phyloP scores from a whole-genome alignment of 495 filamentous ascomycete species.

The Penicillium alfredii region DNA sequence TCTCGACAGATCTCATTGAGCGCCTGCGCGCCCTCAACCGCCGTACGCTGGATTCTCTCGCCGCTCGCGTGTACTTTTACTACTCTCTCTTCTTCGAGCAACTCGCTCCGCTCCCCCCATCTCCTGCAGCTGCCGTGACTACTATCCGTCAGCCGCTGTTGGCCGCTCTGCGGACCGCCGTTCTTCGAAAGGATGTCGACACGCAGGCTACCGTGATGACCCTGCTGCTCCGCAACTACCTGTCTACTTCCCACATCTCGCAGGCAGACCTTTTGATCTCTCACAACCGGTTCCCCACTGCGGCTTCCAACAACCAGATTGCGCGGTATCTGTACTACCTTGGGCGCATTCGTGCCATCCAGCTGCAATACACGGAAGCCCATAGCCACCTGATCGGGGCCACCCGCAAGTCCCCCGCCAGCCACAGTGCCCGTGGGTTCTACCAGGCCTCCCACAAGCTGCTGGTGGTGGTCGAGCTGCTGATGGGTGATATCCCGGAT shows the following conservation, averaged over 20 bases:
- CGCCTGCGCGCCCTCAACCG: constrained; percentile 85
- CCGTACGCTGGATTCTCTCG: constrained; percentile 86
- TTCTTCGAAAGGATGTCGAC: constrained; percentile 91
- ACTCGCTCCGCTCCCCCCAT: constrained; percentile 77
- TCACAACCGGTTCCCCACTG: constrained; percentile 88
- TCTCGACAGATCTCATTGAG: constrained; percentile 75
- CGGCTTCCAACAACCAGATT: constrained; percentile 95
- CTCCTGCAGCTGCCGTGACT: constrained; percentile 74
- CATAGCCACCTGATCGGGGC: constrained; percentile 88
- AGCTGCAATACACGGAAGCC: constrained; percentile 94
- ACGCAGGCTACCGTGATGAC: constrained; percentile 94
- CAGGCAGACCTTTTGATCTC: constrained; percentile 94
- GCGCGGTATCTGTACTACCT: constrained; percentile 94
- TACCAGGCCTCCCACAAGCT: constrained; percentile 93
- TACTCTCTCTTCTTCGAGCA: constrained; percentile 91
- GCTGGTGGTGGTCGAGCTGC: constrained; percentile 85
- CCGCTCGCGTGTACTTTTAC: constrained; percentile 96
- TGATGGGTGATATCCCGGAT: constrained; percentile 98
- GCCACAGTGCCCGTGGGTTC: constrained; percentile 82
- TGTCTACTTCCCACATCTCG: constrained; percentile 91
- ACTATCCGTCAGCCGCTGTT: constrained; percentile 81
- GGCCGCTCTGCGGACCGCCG: constrained; percentile 83
- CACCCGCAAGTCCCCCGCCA: constrained; percentile 89
- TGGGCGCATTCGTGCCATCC: constrained; percentile 91
- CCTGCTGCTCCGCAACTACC: constrained; percentile 90